Evolutionary conservation across 495 filamentous ascomycete genomes (phyloP).

Genomic region (Staphylotrichum tortipilum): DNA sequence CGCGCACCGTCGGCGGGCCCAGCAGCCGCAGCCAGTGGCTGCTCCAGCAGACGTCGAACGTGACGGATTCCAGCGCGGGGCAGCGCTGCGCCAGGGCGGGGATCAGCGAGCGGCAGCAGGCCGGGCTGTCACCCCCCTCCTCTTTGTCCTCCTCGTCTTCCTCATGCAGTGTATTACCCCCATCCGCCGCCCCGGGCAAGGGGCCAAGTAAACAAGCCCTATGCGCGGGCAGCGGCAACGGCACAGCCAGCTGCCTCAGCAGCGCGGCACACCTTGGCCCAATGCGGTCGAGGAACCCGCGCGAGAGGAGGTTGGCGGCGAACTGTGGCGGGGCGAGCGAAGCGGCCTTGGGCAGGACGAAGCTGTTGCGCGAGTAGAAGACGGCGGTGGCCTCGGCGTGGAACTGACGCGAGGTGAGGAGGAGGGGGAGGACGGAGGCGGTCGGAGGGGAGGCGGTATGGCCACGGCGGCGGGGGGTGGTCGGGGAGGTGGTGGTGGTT

Average conservation of each 20-base stretch:
- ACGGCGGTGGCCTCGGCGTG: conserved; percentile 9
- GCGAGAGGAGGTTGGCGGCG: conserved; percentile 13
- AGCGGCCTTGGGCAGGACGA: background rate
- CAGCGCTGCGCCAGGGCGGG: background rate
- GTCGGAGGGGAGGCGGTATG: background rate
- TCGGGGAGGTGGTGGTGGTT: background rate
- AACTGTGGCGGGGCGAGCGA: conserved; percentile 3
- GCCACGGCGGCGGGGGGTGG: no score
- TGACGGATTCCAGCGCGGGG: conserved; percentile 3
- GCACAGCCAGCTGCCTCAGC: conserved; percentile 4
- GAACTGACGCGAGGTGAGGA: conserved; percentile 8
- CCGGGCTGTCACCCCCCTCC: background rate
- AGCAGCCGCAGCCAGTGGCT: conserved; percentile 4
- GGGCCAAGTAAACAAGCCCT: conserved; percentile 19
- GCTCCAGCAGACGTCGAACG: conserved; percentile 3
- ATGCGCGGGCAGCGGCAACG: conserved; percentile 7
- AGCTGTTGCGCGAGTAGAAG: conserved; percentile 12
- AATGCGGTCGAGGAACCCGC: conserved; percentile 15
- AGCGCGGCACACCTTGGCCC: conserved; percentile 1
- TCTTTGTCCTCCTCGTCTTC: no score
- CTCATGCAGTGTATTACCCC: conserved; percentile 16
- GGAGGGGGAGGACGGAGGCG: conserved; percentile 4
- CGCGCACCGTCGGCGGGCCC: background rate
- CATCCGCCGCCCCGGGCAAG: conserved; percentile 20
- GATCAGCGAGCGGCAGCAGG: background rate